Evolutionary conservation across 768 basidiomycete genomes (phyloP), one percentile per base, ranked within the genome.

Genomic region (Lactifluus piperatus): DNA sequence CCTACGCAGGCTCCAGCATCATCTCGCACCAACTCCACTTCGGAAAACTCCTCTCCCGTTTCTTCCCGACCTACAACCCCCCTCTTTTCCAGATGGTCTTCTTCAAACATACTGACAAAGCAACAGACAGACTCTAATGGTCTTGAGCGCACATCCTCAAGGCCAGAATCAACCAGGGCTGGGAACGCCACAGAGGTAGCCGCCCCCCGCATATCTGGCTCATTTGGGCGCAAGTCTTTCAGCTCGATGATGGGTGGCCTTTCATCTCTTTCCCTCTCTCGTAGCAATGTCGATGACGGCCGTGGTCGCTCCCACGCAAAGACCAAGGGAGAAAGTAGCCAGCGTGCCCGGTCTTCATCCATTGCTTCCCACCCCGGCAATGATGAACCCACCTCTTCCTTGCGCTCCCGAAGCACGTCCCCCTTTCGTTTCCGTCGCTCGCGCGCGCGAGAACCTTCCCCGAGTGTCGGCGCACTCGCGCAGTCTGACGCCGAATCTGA

Each of bases 361-460:
- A 63, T 65, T 22, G 79, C 80, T n/a, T 77, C 78, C 51, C 80
- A 78, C 51, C 58, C 60, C 45, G 67, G 52, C 29, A 36, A 65
- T 43, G 63, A 65, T n/a, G 60, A 65, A 34, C 65, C 72, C 45
- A 55, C 68, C 30, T 64, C 71, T 49, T 71, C 71, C 4, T 76
- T 77, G 11, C 86, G 87, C 57, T 79, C 86, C 14, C 83, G 91
- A 39, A 86, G 88, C 47, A 77, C 84, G 65, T 91, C 91, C 2
- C 89, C 94, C 43, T 95, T 97, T 70, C 76, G 75, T 44, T 80
- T 91, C 57, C 78, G 89, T 44, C 78, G 88, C 34, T 79, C 83
- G 57, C 80, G 87, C 61, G 74, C 79, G 9, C 75, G 80, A 52
- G 77, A 78, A 79, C 77, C 39, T 71, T 85, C 68, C 74, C 79